Evolutionary conservation across 2,329 filamentous ascomycete genomes (phyloP).

Genomic region (Alternaria gansuensis): DNA sequence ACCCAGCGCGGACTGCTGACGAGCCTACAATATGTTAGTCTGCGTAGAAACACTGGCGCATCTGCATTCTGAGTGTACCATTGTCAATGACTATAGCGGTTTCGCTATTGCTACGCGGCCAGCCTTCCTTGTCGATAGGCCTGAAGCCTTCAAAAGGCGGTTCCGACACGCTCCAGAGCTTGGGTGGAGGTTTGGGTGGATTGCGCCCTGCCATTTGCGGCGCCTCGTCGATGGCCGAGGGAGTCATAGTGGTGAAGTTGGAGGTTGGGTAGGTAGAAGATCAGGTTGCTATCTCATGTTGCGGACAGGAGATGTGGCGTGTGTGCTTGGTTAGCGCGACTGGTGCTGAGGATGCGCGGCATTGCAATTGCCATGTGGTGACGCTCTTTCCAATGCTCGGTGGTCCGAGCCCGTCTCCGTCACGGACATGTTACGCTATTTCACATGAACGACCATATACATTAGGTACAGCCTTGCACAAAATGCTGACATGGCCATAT

Average conservation of each 20-base stretch:
- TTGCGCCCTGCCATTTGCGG: slow-evolving; percentile 56
- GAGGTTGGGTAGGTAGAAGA: slow-evolving; percentile 20
- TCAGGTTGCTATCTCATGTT: slow-evolving; percentile 39
- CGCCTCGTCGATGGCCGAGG: slow-evolving; percentile 51
- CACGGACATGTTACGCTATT: slow-evolving; percentile 6
- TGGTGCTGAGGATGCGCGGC: slow-evolving; percentile 26
- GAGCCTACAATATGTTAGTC: slow-evolving; percentile 69
- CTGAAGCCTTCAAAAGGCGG: slow-evolving; percentile 69
- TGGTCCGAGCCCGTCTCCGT: slow-evolving; percentile 39
- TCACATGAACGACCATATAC: slow-evolving; percentile 2
- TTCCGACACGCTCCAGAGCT: slow-evolving; percentile 64
- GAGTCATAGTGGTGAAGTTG: slow-evolving; percentile 44
- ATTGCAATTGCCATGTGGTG: slow-evolving; percentile 28
- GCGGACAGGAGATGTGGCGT: slow-evolving; percentile 27
- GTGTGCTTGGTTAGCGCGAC: slow-evolving; percentile 29
- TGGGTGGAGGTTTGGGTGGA: slow-evolving; percentile 63
- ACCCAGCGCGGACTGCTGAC: slow-evolving; percentile 87
- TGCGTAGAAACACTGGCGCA: slow-evolving; percentile 8
- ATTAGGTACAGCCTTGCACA: neutral
- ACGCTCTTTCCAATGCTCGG: slow-evolving; percentile 29
- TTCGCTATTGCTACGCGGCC: slow-evolving; percentile 67
- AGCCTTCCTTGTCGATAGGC: slow-evolving; percentile 71
- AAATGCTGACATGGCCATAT: slow-evolving; percentile 5
- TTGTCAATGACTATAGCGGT: slow-evolving; percentile 97
- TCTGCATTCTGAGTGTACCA: slow-evolving; percentile 64